A percentile compares a stretch with the other conserved stretches of the same genome.
Evolutionary conservation across 2,329 filamentous ascomycete genomes (phyloP).

Genomic region (Colletotrichum tanaceti): DNA sequence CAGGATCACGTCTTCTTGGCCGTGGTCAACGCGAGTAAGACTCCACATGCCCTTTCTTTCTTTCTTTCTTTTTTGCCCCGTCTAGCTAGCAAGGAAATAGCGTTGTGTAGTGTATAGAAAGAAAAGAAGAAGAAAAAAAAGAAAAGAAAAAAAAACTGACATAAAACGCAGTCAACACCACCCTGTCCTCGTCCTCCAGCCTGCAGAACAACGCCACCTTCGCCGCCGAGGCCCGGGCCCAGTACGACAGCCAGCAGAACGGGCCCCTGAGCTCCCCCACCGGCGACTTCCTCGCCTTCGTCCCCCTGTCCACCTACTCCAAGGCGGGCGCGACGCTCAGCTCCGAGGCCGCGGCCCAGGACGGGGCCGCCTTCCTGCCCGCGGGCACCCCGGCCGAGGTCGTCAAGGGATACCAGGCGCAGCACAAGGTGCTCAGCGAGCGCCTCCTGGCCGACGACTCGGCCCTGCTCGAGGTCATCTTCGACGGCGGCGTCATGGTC

Average conservation of each 20-base stretch:
- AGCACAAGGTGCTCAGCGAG: conserved; percentile 49
- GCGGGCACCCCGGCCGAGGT: conserved; percentile 49
- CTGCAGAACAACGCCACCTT: conserved; percentile 50
- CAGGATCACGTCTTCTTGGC: conserved; percentile 39
- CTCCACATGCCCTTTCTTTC: too few relatives aligned
- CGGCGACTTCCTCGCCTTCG: conserved; percentile 39
- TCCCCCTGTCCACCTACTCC: conserved; percentile 47
- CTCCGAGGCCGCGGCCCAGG: conserved; percentile 48
- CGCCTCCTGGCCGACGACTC: conserved; percentile 47
- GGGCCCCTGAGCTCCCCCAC: conserved; percentile 48
- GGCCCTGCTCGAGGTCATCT: conserved; percentile 49
- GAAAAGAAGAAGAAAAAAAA: too few relatives aligned
- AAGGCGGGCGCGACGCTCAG: conserved; percentile 43
- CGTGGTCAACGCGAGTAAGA: conserved; percentile 33
- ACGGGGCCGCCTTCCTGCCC: conserved; percentile 50
- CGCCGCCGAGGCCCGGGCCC: conserved; percentile 47
- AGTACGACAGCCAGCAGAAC: conserved; percentile 47
- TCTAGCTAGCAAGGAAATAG: too few relatives aligned
- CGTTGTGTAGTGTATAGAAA: too few relatives aligned
- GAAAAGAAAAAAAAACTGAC: not conserved
- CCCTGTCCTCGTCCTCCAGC: conserved; percentile 35
- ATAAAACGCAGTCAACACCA: conserved; percentile 28
- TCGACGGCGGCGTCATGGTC: conserved; percentile 46
- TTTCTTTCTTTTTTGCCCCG: too few relatives aligned
- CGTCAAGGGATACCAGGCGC: conserved; percentile 52